Conservation (phyloP, 495 filamentous ascomycete species). For the Penicillium psychrofluorescens region DNA sequence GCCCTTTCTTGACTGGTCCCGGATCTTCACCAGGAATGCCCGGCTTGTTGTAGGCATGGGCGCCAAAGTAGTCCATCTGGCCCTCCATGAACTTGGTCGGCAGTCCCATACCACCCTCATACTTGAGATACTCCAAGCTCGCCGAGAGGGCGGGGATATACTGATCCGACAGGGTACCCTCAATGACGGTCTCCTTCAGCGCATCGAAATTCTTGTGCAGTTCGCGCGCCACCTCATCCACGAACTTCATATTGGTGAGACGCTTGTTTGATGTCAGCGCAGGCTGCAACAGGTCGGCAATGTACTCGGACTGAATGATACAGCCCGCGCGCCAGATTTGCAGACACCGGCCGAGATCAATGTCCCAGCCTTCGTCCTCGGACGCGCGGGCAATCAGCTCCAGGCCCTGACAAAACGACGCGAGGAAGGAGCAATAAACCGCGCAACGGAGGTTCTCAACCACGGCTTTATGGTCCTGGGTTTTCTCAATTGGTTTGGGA, state of each 20-base stretch:
- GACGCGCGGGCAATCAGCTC: conserved; percentile 58
- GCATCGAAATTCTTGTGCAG: conserved; percentile 42
- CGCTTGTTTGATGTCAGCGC: conserved; percentile 25
- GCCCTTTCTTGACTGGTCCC: conserved; percentile 30
- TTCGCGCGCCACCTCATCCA: conserved; percentile 46
- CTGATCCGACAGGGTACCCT: conserved; percentile 52
- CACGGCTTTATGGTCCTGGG: conserved; percentile 39
- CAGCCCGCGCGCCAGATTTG: conserved; percentile 69
- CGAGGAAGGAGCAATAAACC: conserved; percentile 56
- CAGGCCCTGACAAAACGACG: conserved; percentile 60
- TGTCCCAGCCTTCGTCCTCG: conserved; percentile 54
- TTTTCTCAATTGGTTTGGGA: conserved; percentile 32
- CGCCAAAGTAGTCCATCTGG: conserved; percentile 71
- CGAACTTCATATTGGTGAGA: conserved; percentile 36
- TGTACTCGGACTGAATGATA: conserved; percentile 65
- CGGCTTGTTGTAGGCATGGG: conserved; percentile 55
- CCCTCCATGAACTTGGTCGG: conserved; percentile 71
- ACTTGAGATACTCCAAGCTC: conserved; percentile 66
- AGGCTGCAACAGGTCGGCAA: conserved; percentile 50
- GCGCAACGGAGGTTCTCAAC: conserved; percentile 54
- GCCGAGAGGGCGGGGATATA: conserved; percentile 57
- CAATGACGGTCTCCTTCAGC: conserved; percentile 52
- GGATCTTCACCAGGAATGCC: conserved; percentile 35
- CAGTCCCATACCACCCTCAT: conserved; percentile 44
- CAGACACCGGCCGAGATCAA: conserved; percentile 51